phyloP scores from a whole-genome alignment of 2,329 filamentous ascomycete genomes.

The Phaeosphaeriaceae sp. region DNA sequence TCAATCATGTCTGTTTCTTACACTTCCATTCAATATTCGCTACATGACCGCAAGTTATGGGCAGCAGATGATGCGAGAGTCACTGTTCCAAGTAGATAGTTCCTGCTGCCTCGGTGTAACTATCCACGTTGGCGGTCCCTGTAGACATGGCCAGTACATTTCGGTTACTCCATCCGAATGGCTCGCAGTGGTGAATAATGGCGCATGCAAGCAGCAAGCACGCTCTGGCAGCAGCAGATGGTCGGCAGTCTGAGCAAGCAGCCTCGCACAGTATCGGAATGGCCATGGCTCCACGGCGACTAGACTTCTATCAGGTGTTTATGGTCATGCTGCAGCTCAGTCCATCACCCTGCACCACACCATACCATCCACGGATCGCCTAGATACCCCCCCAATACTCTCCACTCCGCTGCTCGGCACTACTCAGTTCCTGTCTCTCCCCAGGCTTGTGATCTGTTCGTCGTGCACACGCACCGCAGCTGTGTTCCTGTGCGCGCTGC shows the following conservation, averaged over 20 bases:
- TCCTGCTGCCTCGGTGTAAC: no score
- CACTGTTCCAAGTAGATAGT: no score
- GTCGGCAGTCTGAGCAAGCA: background rate
- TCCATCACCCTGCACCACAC: slow-evolving; percentile 1
- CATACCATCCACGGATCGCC: slow-evolving; percentile 14
- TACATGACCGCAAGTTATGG: background rate
- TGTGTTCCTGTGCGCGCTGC: background rate
- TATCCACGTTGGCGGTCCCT: background rate
- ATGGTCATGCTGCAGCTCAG: slow-evolving; percentile 20
- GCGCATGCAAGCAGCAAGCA: background rate
- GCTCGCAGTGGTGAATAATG: background rate
- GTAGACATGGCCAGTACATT: no score
- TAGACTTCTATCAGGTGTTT: slow-evolving; percentile 22
- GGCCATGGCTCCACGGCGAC: slow-evolving; percentile 6
- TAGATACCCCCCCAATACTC: slow-evolving; percentile 3
- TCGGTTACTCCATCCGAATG: background rate
- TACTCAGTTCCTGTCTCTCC: slow-evolving; percentile 4
- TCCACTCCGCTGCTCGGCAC: slow-evolving; percentile 20
- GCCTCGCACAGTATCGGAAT: background rate
- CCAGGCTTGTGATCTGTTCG: slow-evolving; percentile 3
- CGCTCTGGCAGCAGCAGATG: background rate
- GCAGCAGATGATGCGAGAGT: background rate
- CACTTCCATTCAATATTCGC: background rate
- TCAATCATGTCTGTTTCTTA: background rate
- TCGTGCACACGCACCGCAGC: background rate